Conservation (phyloP, 208 protist genomes). For the Leptomonas seymouri region DNA sequence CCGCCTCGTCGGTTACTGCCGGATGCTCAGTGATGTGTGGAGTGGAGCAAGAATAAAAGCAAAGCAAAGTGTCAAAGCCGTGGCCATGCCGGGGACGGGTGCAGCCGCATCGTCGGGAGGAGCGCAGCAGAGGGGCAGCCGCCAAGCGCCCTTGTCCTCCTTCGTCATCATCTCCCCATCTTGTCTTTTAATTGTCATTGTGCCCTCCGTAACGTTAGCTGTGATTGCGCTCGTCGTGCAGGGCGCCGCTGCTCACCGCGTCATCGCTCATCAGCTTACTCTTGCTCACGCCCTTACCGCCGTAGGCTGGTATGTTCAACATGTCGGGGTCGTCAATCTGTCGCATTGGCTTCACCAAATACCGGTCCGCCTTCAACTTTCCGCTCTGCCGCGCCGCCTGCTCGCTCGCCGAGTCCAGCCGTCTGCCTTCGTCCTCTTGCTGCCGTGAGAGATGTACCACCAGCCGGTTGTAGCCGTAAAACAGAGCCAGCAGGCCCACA, state of each 20-base stretch:
- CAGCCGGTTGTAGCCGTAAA: slow-evolving; percentile 60
- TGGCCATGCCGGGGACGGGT: too few relatives aligned
- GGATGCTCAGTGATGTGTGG: too few relatives aligned
- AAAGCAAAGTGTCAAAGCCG: too few relatives aligned
- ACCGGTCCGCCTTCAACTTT: slow-evolving; percentile 68
- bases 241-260: slow-evolving; percentile 24
- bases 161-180: too few relatives aligned
- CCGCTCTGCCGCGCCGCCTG: slow-evolving; percentile 46
- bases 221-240: slow-evolving; percentile 24
- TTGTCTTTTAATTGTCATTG: too few relatives aligned
- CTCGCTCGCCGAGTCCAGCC: slow-evolving; percentile 55
- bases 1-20: too few relatives aligned
- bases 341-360: slow-evolving; percentile 65
- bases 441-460: slow-evolving; percentile 46
- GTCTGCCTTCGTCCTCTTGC: slow-evolving; percentile 36
- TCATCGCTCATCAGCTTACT: slow-evolving; percentile 69
- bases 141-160: too few relatives aligned
- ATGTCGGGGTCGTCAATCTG: slow-evolving; percentile 86
- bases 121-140: too few relatives aligned
- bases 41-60: too few relatives aligned
- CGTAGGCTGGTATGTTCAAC: slow-evolving; percentile 67
- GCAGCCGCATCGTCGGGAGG: too few relatives aligned
- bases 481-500: slow-evolving; percentile 27
- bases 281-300: slow-evolving; percentile 63
- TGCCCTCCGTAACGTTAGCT: slow-evolving; percentile 2